Evolutionary conservation across 2,329 filamentous ascomycete species (phyloP), one percentile per base, ranked within the genome.

Genomic region (Colletotrichum brevisporum): DNA sequence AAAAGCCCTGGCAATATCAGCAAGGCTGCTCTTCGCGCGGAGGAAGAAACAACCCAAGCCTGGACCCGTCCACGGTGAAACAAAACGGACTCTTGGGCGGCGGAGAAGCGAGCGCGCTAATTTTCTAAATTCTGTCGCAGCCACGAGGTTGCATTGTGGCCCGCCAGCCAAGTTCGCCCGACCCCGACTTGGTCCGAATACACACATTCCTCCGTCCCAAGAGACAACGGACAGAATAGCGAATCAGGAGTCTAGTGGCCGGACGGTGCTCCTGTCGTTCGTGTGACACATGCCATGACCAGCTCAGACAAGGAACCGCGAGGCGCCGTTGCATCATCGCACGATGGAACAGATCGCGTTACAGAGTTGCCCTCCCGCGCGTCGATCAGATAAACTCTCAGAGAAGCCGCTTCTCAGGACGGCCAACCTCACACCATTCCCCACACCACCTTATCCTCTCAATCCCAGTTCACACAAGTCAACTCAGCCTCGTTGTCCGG

Each of bases 281-380:
- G 63, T 58, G 47, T 70, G 67, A 70, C 67, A 70, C 53, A 70
- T 70, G 63, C 64, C 67, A 68, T 51, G 57, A 45, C 52, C 21
- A 54, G 68, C 67, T 70, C 67, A 68, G 63, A 68, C 67, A 70
- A 68, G 67, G 63, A 63, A 68, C 45, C 21, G 57, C 54, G 53
- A 54, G 58, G 55, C 53, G 63, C 67, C 41, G 67, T 70, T 70
- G 63, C 67, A 67, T 63, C 67, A 70, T 70, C 67, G 58, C 57
- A 70, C 48, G 67, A 63, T 70, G 67, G 53, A 70, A 69, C 67
- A 67, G 63, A 68, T 68, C 67, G 64, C 63, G 67, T 70, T 63
- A 70, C 67, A 70, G 64, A 63, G 24, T 68, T 39, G 52, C 41
- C 52, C 67, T 68, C 58, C 57, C 64, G 62, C 66, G 31, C 41